phyloP scores from a whole-genome alignment of 257 asterid genomes.

The Nicotiana otophora region DNA sequence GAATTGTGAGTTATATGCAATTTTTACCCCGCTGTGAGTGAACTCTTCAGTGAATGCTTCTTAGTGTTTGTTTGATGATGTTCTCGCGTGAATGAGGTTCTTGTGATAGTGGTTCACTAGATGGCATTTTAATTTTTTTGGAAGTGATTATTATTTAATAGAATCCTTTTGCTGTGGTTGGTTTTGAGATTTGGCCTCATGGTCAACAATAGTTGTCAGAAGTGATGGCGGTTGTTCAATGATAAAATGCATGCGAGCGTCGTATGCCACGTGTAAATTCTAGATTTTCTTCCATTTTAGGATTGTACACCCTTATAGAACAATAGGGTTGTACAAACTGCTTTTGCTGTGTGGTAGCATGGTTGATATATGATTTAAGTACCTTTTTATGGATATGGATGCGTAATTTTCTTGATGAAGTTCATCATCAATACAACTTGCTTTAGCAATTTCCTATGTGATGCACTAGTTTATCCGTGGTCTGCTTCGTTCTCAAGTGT shows the following conservation, averaged over 20 bases:
- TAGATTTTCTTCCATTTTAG: neutral
- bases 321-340: neutral
- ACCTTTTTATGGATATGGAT: neutral
- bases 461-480: neutral
- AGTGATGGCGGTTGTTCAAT: neutral
- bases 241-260: neutral
- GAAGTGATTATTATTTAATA: neutral
- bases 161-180: neutral
- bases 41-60: neutral
- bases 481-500: neutral
- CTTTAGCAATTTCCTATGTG: neutral
- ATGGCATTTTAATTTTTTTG: neutral
- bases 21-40: neutral
- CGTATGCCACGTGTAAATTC: neutral
- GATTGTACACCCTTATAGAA: neutral
- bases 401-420: neutral
- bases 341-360: neutral
- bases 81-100: neutral
- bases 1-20: neutral
- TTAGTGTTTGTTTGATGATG: neutral
- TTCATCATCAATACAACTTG: neutral
- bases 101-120: neutral
- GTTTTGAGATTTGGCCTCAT: conserved; percentile 6
- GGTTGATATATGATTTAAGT: neutral
- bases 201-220: neutral